Percentiles rank a stretch among this genome's conserved stretches.
Conservation (phyloP, 805 yeast species). For the Helenozyma rhizophorensis region DNA sequence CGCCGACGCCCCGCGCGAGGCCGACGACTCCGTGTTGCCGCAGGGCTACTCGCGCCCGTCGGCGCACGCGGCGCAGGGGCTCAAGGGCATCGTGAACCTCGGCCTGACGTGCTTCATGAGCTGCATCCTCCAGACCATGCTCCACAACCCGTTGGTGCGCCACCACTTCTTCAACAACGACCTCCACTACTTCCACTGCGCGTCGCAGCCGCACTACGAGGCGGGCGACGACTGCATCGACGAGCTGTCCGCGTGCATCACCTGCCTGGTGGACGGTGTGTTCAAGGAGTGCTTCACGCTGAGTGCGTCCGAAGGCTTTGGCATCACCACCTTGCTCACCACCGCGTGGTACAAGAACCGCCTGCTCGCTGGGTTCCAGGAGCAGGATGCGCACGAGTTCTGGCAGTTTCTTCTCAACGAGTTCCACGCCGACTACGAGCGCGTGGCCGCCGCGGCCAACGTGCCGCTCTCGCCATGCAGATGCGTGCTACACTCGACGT, state of each 20-base stretch:
- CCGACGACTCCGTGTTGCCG: not conserved
- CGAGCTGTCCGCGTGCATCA: conserved; percentile 52
- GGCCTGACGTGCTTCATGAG: conserved; percentile 98
- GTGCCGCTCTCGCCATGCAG: conserved; percentile 39
- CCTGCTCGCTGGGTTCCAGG: conserved; percentile 89
- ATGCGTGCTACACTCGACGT: conserved; percentile 79
- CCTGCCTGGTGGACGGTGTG: conserved; percentile 81
- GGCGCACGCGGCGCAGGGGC: conserved; percentile 63
- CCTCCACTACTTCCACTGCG: conserved; percentile 56
- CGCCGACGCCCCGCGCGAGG: not conserved
- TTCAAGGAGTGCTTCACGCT: conserved; percentile 72
- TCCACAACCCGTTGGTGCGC: conserved; percentile 87
- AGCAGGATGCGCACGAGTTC: conserved; percentile 98
- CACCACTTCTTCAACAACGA: conserved; percentile 70
- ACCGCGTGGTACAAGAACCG: conserved; percentile 86
- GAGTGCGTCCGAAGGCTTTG: conserved; percentile 60
- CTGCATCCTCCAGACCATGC: conserved; percentile 78
- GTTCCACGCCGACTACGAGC: conserved; percentile 53
- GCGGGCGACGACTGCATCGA: conserved; percentile 19
- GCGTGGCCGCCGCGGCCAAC: conserved; percentile 11
- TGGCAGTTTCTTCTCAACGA: conserved; percentile 89
- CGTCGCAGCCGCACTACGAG: conserved; percentile 23
- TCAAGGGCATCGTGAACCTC: conserved; percentile 85
- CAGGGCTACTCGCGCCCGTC: conserved; percentile 34
- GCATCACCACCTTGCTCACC: conserved; percentile 73